Base-by-base conservation (phyloP, 129 eudicot species). In the Pittosporum tobira region DNA sequence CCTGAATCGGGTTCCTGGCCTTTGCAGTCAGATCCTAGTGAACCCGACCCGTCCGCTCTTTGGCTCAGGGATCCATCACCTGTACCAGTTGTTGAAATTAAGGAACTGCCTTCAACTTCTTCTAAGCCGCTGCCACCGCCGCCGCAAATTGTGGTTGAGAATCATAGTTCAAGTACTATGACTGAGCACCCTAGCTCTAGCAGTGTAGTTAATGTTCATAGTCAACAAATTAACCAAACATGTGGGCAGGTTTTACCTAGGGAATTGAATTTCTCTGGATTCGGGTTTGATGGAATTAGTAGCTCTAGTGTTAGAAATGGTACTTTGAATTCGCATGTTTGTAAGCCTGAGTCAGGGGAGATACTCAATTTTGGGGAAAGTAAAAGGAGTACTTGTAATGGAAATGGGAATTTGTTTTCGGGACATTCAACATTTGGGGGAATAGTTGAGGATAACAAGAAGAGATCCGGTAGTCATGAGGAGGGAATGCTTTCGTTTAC, bases 281-380 rank as follows among this genome's bases (percentile, higher is more conserved):
- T 67, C 19, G 82, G 79, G 4, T 49, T 60, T 26, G 83, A 71
- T 2, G 79, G 66, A 26, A 29, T 22, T 27, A n/a, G 66, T 31
- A 71, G 66, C 9, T 59, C 46, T 23, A 71, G 63, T 16, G 79
- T 30, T 31, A 31, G 77, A 16, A 75, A 51, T 46, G 75, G 59
- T n/a, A 24, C 16, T 6, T 59, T 50, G 34, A 50, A 73, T 31
- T 15, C 59, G 3, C 20, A 36, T 11, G 15, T 51, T 0, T 84
- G 89, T 52, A 86, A 86, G 74, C 79, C 89, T 20, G 97, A 90
- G 25, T 62, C 88, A 0, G 80, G 90, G 18, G 94, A 87, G 62
- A 71, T 83, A 2, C 40, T 91, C 59, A 77, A 77, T 57, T 91
- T 91, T 22, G 94, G 95, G 3, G 95, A 73, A 71, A 73, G 75